These are phyloP conservation scores for Agrocybe pediades DNA, from an alignment of 768 basidiomycete species.

Conservation along the genomic window DNA sequence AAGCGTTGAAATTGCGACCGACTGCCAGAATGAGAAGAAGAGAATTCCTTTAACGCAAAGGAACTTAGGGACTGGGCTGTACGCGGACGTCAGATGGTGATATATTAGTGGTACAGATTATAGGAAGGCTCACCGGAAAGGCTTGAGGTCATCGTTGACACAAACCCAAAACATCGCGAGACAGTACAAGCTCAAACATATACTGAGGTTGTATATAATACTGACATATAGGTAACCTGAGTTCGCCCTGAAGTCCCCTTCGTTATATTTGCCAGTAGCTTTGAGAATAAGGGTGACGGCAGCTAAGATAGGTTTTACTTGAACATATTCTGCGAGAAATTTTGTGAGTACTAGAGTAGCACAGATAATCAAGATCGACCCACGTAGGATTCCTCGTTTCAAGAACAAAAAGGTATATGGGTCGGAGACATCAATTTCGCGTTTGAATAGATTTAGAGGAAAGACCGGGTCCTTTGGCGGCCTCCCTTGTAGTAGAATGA, in stretches of 20 bases:
- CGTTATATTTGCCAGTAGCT: constrained; percentile 82
- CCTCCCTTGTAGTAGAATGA: constrained; percentile 90
- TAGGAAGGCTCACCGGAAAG: constrained; percentile 65
- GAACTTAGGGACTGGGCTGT: constrained; percentile 92
- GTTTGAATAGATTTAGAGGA: constrained; percentile 80
- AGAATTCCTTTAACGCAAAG: constrained; percentile 98
- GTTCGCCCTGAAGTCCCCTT: constrained; percentile 81
- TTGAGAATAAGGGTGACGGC: constrained; percentile 85
- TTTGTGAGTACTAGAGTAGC: background rate
- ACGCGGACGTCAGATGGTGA: constrained; percentile 7
- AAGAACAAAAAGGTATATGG: constrained; percentile 93
- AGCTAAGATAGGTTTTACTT: constrained; percentile 91
- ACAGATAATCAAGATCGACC: constrained; percentile 13
- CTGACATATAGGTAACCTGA: constrained; percentile 93
- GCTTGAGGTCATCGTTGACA: constrained; percentile 84
- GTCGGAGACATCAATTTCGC: constrained; percentile 91
- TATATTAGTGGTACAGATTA: background rate
- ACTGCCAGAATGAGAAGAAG: constrained; percentile 99
- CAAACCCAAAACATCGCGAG: constrained; percentile 97
- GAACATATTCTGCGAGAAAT: constrained; percentile 81
- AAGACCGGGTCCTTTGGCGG: constrained; percentile 87
- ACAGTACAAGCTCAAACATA: constrained; percentile 82
- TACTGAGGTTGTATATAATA: constrained; percentile 82
- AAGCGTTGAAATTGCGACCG: constrained; percentile 82
- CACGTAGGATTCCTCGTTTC: constrained; percentile 94